Evolutionary conservation across 352 stramenopile species (phyloP).

Genomic region (Globisporangium cystogenes): DNA sequence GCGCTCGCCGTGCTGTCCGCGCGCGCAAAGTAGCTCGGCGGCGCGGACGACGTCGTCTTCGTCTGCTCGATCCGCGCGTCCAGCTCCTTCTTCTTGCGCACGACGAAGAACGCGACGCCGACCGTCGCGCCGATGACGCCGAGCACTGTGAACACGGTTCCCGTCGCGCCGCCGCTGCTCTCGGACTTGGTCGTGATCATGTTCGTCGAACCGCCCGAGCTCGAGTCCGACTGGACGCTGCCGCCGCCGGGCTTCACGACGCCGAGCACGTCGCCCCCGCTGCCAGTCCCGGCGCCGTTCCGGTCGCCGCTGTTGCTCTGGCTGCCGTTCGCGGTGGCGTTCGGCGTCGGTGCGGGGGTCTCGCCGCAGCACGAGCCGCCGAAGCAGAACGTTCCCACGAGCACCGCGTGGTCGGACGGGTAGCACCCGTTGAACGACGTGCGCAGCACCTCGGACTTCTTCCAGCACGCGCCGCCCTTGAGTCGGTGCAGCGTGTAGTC

Average conservation of each 20-base stretch:
- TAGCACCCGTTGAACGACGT: constrained; percentile 66
- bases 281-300: not conserved
- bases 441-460: constrained; percentile 54
- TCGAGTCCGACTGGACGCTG: constrained; percentile 2
- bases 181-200: constrained; percentile 39
- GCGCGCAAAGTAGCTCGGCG: constrained; percentile 37
- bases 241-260: constrained; percentile 11
- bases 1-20: constrained; percentile 17
- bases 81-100: constrained; percentile 42
- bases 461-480: constrained; percentile 33
- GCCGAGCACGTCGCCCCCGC: constrained; percentile 10
- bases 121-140: constrained; percentile 34
- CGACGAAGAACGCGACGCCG: constrained; percentile 41
- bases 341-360: constrained; percentile 11
- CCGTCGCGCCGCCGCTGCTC: constrained; percentile 23
- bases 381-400: constrained; percentile 57
- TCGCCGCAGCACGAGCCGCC: constrained; percentile 50
- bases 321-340: not conserved
- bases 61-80: constrained; percentile 34
- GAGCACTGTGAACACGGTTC: constrained; percentile 44
- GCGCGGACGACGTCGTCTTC: constrained; percentile 29
- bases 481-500: constrained; percentile 58
- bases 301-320: not conserved
- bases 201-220: constrained; percentile 11
- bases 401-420: constrained; percentile 61